These are phyloP conservation scores for Stenocarpella maydis DNA, from an alignment of 2,329 filamentous ascomycete species.

Conservation along the genomic window DNA sequence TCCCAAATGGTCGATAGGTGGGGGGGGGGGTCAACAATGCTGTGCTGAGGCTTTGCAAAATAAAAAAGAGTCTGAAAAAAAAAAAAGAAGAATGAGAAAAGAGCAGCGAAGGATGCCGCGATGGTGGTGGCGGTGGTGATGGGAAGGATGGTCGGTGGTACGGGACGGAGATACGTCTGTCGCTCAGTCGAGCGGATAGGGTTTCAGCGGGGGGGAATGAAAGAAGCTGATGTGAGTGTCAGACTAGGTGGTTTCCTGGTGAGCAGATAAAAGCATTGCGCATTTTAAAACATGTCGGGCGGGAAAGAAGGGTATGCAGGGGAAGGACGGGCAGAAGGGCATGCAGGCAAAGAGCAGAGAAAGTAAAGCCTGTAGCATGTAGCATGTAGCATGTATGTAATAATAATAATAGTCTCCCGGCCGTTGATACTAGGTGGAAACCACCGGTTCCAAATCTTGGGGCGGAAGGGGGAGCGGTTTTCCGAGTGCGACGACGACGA, in stretches of 20 bases:
- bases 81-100: background rate
- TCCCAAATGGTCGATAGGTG: background rate
- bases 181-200: conserved; percentile 23
- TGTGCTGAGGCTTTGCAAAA: background rate
- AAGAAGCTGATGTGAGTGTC: conserved; percentile 26
- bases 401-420: conserved; percentile 26
- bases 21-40: background rate
- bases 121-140: conserved; percentile 5
- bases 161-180: conserved; percentile 18
- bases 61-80: background rate
- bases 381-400: conserved; percentile 24
- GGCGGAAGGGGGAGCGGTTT: background rate
- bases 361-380: conserved; percentile 28
- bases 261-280: conserved; percentile 22
- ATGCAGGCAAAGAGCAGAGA: conserved; percentile 20
- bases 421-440: conserved; percentile 10
- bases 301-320: conserved; percentile 5
- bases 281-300: conserved; percentile 24
- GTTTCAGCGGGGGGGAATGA: conserved; percentile 25
- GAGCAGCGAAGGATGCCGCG: background rate
- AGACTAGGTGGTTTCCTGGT: conserved; percentile 24
- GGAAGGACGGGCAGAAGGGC: conserved; percentile 12
- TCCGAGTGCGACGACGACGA: background rate
- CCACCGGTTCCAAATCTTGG: conserved; percentile 3
- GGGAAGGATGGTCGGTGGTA: conserved; percentile 11